Conservation (phyloP, 2,329 filamentous ascomycete species). For the Aspergillus sp. region DNA sequence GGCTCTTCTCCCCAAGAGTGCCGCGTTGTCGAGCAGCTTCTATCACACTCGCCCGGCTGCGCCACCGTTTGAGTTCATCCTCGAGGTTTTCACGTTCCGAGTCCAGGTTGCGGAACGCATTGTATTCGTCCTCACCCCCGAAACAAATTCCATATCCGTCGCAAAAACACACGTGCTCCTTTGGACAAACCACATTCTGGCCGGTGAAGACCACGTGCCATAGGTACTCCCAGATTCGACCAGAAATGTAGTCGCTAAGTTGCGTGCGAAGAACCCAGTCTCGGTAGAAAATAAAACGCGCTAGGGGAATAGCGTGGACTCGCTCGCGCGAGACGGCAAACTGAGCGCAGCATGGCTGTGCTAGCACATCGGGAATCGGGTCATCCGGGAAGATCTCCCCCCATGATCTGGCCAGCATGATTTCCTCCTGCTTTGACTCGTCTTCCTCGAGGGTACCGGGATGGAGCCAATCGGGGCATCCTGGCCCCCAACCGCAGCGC, state of each 20-base stretch:
- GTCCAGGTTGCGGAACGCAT: slow-evolving; percentile 54
- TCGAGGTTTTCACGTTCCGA: slow-evolving; percentile 46
- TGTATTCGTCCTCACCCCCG: slow-evolving; percentile 53
- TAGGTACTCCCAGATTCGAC: slow-evolving; percentile 66
- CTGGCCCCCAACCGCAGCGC: slow-evolving; percentile 62
- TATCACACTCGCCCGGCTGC: slow-evolving; percentile 43
- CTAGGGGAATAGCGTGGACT: slow-evolving; percentile 57
- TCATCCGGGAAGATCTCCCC: slow-evolving; percentile 52
- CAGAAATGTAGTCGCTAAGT: slow-evolving; percentile 60
- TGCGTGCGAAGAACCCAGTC: slow-evolving; percentile 65
- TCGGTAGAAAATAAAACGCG: slow-evolving; percentile 61
- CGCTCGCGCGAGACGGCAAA: slow-evolving; percentile 65
- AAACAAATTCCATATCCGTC: slow-evolving; percentile 68
- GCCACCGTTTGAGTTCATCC: slow-evolving; percentile 44
- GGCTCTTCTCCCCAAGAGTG: slow-evolving; percentile 29
- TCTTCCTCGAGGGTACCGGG: slow-evolving; percentile 47
- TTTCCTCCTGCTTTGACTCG: slow-evolving; percentile 52
- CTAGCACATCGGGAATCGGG: slow-evolving; percentile 54
- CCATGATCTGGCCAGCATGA: slow-evolving; percentile 52
- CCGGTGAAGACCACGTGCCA: slow-evolving; percentile 68
- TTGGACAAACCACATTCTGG: slow-evolving; percentile 48
- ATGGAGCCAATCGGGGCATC: slow-evolving; percentile 64
- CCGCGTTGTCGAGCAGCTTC: slow-evolving; percentile 32
- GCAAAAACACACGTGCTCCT: slow-evolving; percentile 64
- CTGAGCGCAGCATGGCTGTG: slow-evolving; percentile 67